These are phyloP conservation scores for Boletus sensibilis DNA, from an alignment of 768 basidiomycete genomes.

Conservation along the genomic window DNA sequence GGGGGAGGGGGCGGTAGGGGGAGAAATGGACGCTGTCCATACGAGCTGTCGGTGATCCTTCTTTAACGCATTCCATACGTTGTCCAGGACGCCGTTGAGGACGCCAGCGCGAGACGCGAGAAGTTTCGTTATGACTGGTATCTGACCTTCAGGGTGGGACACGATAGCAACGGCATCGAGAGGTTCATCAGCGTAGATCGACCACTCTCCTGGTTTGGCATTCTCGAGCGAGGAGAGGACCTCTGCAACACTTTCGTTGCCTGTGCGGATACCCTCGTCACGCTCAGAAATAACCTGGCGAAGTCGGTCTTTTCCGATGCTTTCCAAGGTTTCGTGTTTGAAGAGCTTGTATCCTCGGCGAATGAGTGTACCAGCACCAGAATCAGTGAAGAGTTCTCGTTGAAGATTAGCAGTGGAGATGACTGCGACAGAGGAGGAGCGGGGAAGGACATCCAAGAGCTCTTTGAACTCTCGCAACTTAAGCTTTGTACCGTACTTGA, in stretches of 20 bases:
- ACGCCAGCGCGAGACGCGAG: conserved; percentile 84
- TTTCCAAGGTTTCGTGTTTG: conserved; percentile 79
- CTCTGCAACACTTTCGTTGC: conserved; percentile 81
- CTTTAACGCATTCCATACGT: conserved; percentile 94
- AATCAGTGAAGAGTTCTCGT: conserved; percentile 98
- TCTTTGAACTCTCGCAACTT: conserved; percentile 99
- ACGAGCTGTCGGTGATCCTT: conserved; percentile 92
- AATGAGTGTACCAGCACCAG: conserved; percentile 96
- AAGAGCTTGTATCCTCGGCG: conserved; percentile 98
- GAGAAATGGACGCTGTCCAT: conserved; percentile 86
- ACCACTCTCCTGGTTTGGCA: conserved; percentile 81
- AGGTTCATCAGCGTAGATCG: conserved; percentile 98
- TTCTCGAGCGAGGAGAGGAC: conserved; percentile 59
- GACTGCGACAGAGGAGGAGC: conserved; percentile 96
- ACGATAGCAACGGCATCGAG: conserved; percentile 95
- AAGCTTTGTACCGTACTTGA: conserved; percentile 98
- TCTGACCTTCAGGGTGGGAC: conserved; percentile 84
- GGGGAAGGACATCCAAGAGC: conserved; percentile 94
- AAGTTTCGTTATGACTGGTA: conserved; percentile 90
- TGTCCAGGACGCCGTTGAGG: conserved; percentile 94
- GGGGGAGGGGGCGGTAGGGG: conserved; percentile 11
- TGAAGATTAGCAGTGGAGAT: conserved; percentile 91
- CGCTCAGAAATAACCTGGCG: conserved; percentile 94
- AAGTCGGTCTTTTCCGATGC: conserved; percentile 89
- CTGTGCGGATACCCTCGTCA: conserved; percentile 86